Evolutionary conservation across 1,284 basidiomycete species (phyloP).

Genomic region (Fomitopsis pinicola): DNA sequence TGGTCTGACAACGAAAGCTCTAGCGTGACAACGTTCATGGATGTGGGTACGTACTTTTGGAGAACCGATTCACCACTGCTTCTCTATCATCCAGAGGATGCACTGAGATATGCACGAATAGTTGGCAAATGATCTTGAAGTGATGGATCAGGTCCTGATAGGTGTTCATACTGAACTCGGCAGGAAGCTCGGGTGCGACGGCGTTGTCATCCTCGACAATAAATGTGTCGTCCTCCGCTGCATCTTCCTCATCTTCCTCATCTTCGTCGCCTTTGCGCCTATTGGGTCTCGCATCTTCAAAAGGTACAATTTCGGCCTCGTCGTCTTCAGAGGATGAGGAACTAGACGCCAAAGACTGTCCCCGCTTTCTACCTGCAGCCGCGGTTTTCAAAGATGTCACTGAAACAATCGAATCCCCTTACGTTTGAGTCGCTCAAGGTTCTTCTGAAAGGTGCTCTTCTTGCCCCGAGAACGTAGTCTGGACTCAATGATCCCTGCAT

Average conservation of each 20-base stretch:
- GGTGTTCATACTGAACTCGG: slow-evolving; percentile 72
- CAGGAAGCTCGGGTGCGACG: slow-evolving; percentile 49
- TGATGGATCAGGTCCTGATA: slow-evolving; percentile 72
- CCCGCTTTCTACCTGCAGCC: slow-evolving; percentile 44
- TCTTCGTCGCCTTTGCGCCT: slow-evolving; percentile 13
- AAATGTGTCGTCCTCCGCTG: slow-evolving; percentile 38
- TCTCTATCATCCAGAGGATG: slow-evolving; percentile 46
- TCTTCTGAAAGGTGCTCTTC: slow-evolving; percentile 55
- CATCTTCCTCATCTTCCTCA: slow-evolving; percentile 32
- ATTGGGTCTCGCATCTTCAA: slow-evolving; percentile 41
- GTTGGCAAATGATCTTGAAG: slow-evolving; percentile 83
- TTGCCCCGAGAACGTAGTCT: slow-evolving; percentile 61
- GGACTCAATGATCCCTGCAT: slow-evolving; percentile 54
- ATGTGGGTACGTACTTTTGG: slow-evolving; percentile 45
- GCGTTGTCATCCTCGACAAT: slow-evolving; percentile 71
- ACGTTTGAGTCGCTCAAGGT: slow-evolving; percentile 65
- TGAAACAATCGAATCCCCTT: slow-evolving; percentile 13
- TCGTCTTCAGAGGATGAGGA: slow-evolving; percentile 31
- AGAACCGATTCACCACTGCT: slow-evolving; percentile 47
- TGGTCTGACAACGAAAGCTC: slow-evolving; percentile 34
- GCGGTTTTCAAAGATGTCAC: background rate
- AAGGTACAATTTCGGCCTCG: slow-evolving; percentile 28
- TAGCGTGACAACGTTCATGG: background rate
- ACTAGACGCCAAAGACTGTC: slow-evolving; percentile 29
- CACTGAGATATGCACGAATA: slow-evolving; percentile 78